Conservation (phyloP, 2,329 filamentous ascomycete species). For the Capronia coronata region DNA sequence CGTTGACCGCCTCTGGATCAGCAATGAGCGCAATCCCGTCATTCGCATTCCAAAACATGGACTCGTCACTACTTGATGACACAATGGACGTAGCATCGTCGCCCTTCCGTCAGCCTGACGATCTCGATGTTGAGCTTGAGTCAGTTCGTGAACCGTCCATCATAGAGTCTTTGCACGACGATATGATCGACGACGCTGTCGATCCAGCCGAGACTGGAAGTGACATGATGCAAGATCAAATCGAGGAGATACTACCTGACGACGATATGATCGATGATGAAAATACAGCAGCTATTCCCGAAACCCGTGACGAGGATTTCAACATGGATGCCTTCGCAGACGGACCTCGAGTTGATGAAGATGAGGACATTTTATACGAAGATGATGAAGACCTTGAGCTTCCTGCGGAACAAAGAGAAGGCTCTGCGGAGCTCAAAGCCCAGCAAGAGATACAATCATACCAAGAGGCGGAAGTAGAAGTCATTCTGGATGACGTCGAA, state of each 20-base stretch:
- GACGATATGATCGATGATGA: conserved; percentile 35
- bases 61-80: conserved; percentile 23
- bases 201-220: conserved; percentile 30
- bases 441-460: conserved; percentile 1
- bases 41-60: conserved; percentile 18
- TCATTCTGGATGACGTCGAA: conserved; percentile 11
- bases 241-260: conserved; percentile 37
- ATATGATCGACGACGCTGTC: conserved; percentile 27
- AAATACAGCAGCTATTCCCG: conserved; percentile 19
- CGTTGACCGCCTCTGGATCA: background rate
- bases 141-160: conserved; percentile 22
- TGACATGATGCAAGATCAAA: conserved; percentile 28
- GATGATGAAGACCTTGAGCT: conserved; percentile 18
- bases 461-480: conserved; percentile 10
- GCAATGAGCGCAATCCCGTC: conserved; percentile 19
- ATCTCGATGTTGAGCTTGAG: conserved; percentile 28
- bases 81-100: conserved; percentile 28
- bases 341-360: conserved; percentile 19
- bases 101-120: conserved; percentile 25
- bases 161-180: conserved; percentile 23
- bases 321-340: conserved; percentile 19
- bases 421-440: conserved; percentile 4
- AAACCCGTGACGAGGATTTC: conserved; percentile 14
- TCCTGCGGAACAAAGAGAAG: conserved; percentile 1
- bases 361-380: conserved; percentile 27